Evolutionary conservation across 805 yeast genomes (phyloP).

Genomic region (Sungouiozyma ichnusensis): DNA sequence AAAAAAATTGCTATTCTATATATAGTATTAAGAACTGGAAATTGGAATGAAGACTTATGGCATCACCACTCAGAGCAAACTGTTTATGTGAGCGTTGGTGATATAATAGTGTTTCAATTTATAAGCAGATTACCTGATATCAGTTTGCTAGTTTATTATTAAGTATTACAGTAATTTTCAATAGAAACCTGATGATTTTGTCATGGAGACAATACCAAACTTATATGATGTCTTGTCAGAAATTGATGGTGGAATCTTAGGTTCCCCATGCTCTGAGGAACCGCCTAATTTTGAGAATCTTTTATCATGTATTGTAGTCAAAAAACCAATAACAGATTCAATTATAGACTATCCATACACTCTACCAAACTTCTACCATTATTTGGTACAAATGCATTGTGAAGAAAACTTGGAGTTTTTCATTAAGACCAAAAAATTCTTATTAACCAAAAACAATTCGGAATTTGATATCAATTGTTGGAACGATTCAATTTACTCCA

Average conservation of each 20-base stretch:
- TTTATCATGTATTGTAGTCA: background rate
- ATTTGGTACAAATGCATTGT: constrained; percentile 20
- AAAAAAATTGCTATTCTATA: no score
- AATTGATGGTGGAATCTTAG: background rate
- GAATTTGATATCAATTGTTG: constrained; percentile 12
- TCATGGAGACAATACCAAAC: constrained; percentile 4
- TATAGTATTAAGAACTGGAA: no score
- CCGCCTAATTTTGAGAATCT: background rate
- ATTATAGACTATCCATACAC: constrained; percentile 10
- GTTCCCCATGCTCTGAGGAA: background rate
- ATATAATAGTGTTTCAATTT: no score
- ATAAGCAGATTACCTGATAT: no score
- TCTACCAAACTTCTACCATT: constrained; percentile 15
- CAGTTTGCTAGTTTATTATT: no score
- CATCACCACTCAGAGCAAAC: no score
- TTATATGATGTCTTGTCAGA: constrained; percentile 6
- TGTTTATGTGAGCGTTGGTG: no score
- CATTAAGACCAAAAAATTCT: constrained; percentile 7
- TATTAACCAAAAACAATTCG: constrained; percentile 3
- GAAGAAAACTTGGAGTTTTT: constrained; percentile 26
- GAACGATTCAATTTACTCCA: constrained; percentile 16
- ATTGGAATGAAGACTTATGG: no score
- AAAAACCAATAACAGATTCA: no score
- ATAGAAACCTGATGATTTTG: background rate
- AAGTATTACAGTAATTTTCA: no score